A percentile compares a stretch with the other conserved stretches of the same genome.
phyloP scores from a whole-genome alignment of 176 grass and related monocot species.

The Triticum monococcum region DNA sequence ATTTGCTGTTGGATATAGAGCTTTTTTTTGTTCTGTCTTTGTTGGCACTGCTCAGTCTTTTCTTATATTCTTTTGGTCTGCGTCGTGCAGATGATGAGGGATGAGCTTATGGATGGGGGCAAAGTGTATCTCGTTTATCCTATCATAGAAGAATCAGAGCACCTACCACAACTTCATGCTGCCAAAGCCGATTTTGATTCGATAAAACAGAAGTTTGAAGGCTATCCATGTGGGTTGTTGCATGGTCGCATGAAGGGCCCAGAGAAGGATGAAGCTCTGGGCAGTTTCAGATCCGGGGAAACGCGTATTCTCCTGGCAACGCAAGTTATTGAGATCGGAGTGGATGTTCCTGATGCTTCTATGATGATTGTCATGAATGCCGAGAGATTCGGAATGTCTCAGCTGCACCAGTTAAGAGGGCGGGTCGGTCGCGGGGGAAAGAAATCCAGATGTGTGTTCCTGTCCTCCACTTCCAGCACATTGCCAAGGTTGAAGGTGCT shows the following conservation, averaged over 20 bases:
- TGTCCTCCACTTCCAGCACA: slow-evolving; percentile 54
- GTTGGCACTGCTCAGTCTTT: background rate
- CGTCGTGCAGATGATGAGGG: slow-evolving; percentile 73
- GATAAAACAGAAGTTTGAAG: slow-evolving; percentile 66
- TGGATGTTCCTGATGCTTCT: slow-evolving; percentile 89
- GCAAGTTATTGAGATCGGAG: slow-evolving; percentile 90
- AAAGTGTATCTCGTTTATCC: slow-evolving; percentile 95
- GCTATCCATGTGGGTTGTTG: slow-evolving; percentile 73
- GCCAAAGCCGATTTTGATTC: slow-evolving; percentile 64
- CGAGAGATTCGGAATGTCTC: slow-evolving; percentile 88
- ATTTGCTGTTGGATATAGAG: slow-evolving; percentile 11
- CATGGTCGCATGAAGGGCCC: slow-evolving; percentile 77
- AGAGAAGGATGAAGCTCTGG: slow-evolving; percentile 75
- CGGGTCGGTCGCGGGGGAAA: slow-evolving; percentile 69
- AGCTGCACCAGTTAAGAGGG: slow-evolving; percentile 91
- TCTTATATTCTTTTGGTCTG: slow-evolving; percentile 13
- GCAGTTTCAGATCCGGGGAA: slow-evolving; percentile 74
- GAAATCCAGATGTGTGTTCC: slow-evolving; percentile 83
- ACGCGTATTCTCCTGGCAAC: slow-evolving; percentile 77
- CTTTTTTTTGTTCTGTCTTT: slow-evolving; percentile 13
- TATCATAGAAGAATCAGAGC: slow-evolving; percentile 85
- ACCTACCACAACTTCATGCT: slow-evolving; percentile 76
- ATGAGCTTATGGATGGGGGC: slow-evolving; percentile 71
- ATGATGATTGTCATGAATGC: slow-evolving; percentile 98
- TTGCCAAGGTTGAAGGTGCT: slow-evolving; percentile 74